phyloP scores from a whole-genome alignment of 306 rosid species.

The Glycine soja region DNA sequence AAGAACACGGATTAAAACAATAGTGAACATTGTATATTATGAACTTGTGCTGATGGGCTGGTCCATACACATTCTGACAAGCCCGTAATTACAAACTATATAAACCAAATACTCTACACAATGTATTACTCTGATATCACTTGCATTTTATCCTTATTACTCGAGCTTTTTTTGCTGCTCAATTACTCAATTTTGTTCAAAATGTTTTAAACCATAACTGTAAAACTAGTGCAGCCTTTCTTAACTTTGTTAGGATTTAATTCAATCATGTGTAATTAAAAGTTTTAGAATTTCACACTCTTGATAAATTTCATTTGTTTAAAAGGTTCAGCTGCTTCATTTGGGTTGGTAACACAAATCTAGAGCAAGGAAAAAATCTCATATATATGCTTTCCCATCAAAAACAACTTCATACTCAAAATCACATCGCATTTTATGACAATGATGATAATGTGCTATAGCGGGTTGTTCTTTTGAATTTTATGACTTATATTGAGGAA shows the following conservation, averaged over 20 bases:
- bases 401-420: background rate
- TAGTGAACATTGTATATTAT: conserved; percentile 45
- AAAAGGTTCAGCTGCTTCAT: background rate
- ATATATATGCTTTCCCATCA: background rate
- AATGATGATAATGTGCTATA: no score
- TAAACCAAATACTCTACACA: conserved; percentile 29
- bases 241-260: background rate
- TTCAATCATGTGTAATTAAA: background rate
- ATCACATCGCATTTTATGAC: no score
- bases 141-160: background rate
- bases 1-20: conserved; percentile 31
- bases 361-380: background rate
- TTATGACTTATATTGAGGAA: background rate
- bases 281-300: background rate
- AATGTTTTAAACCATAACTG: background rate
- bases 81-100: conserved; percentile 6
- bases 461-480: background rate
- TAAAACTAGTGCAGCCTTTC: background rate
- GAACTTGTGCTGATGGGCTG: background rate
- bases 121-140: conserved; percentile 18
- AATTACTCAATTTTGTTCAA: background rate
- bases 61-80: conserved; percentile 26
- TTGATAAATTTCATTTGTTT: background rate
- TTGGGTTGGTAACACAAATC: background rate
- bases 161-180: background rate